Evolutionary conservation across 371 early-diverging fungal genomes (phyloP).

Genomic region (Mortierella sp.): DNA sequence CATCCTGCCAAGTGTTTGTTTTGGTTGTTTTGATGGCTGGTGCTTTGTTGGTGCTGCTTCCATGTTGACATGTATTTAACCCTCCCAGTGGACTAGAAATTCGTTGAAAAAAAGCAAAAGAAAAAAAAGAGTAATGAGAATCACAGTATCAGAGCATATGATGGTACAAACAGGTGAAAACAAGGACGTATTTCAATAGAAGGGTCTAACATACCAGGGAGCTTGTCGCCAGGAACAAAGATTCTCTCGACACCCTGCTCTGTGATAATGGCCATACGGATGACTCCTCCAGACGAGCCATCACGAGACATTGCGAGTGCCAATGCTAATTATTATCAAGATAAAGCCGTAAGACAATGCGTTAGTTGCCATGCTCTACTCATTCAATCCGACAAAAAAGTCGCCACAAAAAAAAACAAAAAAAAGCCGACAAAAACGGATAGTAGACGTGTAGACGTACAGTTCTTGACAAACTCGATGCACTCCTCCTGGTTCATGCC

Average conservation of each 20-base stretch:
- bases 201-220: constrained; percentile 73
- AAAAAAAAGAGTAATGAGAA: background rate
- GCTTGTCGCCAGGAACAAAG: constrained; percentile 92
- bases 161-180: too few species aligned
- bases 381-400: background rate
- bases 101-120: background rate
- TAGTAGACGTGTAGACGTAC: too few species aligned
- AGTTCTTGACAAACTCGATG: constrained; percentile 95
- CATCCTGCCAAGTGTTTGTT: background rate
- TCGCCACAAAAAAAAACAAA: background rate
- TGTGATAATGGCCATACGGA: constrained; percentile 97
- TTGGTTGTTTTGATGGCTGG: background rate
- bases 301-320: constrained; percentile 98
- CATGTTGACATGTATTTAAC: constrained; percentile 36
- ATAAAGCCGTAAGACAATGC: background rate
- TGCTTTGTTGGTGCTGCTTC: background rate
- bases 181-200: too few species aligned
- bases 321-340: constrained; percentile 73
- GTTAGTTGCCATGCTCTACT: background rate
- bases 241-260: constrained; percentile 92
- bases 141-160: too few species aligned
- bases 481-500: constrained; percentile 94
- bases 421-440: too few species aligned
- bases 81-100: constrained; percentile 56
- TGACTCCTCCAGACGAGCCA: constrained; percentile 98